Evolutionary conservation across 176 grass and related monocot species (phyloP), one percentile per base, ranked within the genome.

Genomic region (Triticum urartu): DNA sequence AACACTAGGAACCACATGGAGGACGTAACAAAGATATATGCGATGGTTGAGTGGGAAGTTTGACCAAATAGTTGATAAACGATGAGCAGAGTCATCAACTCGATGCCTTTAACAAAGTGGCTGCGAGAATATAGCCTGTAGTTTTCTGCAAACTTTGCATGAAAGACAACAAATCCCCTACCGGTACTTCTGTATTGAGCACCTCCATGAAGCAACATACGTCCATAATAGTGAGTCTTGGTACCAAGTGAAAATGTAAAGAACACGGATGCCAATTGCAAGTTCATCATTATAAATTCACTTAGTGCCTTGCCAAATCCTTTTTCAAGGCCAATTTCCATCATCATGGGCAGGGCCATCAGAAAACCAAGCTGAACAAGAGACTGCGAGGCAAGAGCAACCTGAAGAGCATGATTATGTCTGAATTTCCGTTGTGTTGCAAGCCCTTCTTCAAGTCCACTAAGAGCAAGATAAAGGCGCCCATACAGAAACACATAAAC

Each of bases 231-330:
- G 77, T 98, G 95, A 58, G 93, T 91, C 86, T 89, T 98, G 60
- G 95, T 98, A 75, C 95, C 95, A 85, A 98, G 95, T 86, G 92
- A 91, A 87, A 98, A 98, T 89, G 95, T 93, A 86, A 98, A 98
- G 63, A 98, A 98, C 18, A 98, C 93, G 26, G 85, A 64, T 63
- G 95, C 85, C 81, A 98, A 61, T 91, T 98, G 93, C 82, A 98
- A 80, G 70, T 98, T 92, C 95, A 98, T 95, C 85, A 94, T 85
- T 83, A 98, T 86, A 81, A 98, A 92, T 81, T 98, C 93, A 90
- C 90, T 94, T 50, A 98, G 70, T 45, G 95, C 95, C 69, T 87
- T 50, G 75, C 95, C 87, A 81, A 98, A 98, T 68, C 95, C 95
- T 85, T 86, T 93, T 88, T 98, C 95, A 34, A 98, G 93, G 79